Base-by-base conservation (phyloP, 345 rosid genomes). In the Capsella bursapastoris region DNA sequence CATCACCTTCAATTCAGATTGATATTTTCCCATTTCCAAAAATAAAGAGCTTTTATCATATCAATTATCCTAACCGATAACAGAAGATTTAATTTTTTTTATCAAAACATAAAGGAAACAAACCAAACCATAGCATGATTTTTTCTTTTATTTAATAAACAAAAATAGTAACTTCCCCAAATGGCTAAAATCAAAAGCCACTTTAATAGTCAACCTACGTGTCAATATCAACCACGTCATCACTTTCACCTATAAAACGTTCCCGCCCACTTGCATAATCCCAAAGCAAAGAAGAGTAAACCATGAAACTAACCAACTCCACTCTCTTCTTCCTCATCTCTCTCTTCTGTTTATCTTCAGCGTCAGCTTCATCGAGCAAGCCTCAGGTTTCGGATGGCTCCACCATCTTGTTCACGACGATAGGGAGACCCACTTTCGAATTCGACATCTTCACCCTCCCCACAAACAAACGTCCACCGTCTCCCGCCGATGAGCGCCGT, bases 361-460 rank as follows among this genome's bases (percentile, higher is more conserved):
- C 77, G 0, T 10, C 38, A 11, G 76, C 77, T n/a, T 16, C 67
- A 69, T 72, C 80, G 1, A 84, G 65, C 8, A 73, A 57, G 47
- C 25, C 66, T 29, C 52, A 55, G 4, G 16, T 6, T 25, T 69
- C 8, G 79, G 84, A 47, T 59, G 58, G 71, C 32, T 80, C 79
- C 7, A 83, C 82, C 78, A 86, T 93, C 44, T 64, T 93, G 38
- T 89, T 93, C 79, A 74, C 90, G 2, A 88, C 93, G 0, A 74
- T 84, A 8, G 97, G 97, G 45, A 73, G 85, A 56, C 62, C 81
- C 4, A 77, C 77, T 76, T 86, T 89, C 75, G 87, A 87, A 14
- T 93, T 88, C 73, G 93, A 93, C 80, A 83, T 93, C 69, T 93
- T 72, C 64, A 43, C 92, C 14, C 84, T 90, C 66, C 88, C 91